Evolutionary conservation across 2,329 filamentous ascomycete species (phyloP).

Genomic region (Calycina herbarum): DNA sequence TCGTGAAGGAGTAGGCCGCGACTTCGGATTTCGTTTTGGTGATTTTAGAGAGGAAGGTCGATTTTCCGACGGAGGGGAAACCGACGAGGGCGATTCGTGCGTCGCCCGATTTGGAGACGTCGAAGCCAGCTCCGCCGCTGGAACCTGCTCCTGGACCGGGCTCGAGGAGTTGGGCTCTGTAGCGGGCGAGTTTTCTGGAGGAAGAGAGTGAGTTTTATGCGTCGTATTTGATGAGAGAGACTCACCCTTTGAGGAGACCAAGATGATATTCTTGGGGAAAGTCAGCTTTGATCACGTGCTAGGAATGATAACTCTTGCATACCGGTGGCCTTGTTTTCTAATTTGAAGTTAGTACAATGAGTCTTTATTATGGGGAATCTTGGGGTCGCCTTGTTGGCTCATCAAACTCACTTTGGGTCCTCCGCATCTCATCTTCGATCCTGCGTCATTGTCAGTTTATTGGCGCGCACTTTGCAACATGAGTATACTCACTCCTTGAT

Average conservation of each 20-base stretch:
- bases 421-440: constrained; percentile 99
- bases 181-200: constrained; percentile 85
- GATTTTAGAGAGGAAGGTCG: constrained; percentile 97
- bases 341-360: constrained; percentile 14
- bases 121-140: constrained; percentile 81
- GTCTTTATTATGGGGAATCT: neutral
- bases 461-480: constrained; percentile 18
- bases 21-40: constrained; percentile 97
- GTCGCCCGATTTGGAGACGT: constrained; percentile 94
- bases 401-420: constrained; percentile 81
- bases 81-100: constrained; percentile 95
- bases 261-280: constrained; percentile 82
- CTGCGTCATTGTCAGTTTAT: constrained; percentile 47
- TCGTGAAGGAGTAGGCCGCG: constrained; percentile 96
- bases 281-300: constrained; percentile 38
- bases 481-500: constrained; percentile 83
- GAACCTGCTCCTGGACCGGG: constrained; percentile 77
- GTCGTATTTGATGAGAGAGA: constrained; percentile 12
- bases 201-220: constrained; percentile 8
- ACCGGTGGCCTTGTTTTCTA: constrained; percentile 99
- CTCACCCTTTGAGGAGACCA: constrained; percentile 92
- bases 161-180: constrained; percentile 91
- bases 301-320: constrained; percentile 41
- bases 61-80: constrained; percentile 99
- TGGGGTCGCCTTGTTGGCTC: neutral